Conservation (phyloP, 75 land plant genomes). For the Cunninghamia lanceolata region DNA sequence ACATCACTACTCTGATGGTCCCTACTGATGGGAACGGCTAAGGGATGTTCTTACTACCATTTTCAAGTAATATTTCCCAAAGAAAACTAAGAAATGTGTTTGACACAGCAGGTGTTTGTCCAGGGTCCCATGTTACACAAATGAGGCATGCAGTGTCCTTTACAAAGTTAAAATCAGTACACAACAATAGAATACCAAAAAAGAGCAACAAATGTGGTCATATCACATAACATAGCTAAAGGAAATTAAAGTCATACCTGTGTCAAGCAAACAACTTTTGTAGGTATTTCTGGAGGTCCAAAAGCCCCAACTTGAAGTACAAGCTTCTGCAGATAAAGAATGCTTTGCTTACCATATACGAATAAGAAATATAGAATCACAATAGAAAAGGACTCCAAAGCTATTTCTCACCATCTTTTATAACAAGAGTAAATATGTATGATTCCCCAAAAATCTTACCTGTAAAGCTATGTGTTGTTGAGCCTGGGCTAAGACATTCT, state of each 20-base stretch:
- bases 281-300: conserved; percentile 34
- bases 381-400: neutral
- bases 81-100: neutral
- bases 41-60: neutral
- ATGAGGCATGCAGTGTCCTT: neutral
- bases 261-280: conserved; percentile 67
- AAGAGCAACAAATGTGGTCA: neutral
- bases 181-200: neutral
- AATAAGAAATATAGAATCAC: too few species aligned
- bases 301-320: conserved; percentile 42
- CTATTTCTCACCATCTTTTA: neutral
- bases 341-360: neutral
- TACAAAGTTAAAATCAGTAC: neutral
- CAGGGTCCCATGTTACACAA: neutral
- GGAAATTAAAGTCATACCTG: conserved; percentile 37
- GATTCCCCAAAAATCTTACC: conserved; percentile 27
- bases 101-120: neutral
- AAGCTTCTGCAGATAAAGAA: conserved; percentile 45
- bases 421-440: too few species aligned
- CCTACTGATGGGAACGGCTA: too few species aligned
- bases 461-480: conserved; percentile 92
- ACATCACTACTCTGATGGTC: too few species aligned
- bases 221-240: neutral
- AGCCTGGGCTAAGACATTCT: conserved; percentile 65
- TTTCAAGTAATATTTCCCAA: neutral